phyloP scores from a whole-genome alignment of 192 early-diverging fungal genomes.

The Entophlyctis helioformis region DNA sequence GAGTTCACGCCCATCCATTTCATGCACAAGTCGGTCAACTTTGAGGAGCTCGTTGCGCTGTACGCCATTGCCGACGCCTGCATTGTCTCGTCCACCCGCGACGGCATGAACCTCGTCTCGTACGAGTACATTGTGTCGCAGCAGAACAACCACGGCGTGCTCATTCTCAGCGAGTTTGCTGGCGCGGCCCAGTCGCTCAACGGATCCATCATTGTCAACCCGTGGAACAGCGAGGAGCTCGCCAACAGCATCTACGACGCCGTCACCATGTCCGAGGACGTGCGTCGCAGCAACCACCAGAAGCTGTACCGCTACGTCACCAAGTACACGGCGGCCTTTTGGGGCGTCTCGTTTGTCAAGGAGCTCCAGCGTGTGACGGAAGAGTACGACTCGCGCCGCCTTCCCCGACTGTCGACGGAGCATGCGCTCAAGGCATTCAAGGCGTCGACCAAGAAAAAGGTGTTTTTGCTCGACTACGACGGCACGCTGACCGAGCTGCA shows the following conservation, averaged over 20 bases:
- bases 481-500: conserved; percentile 82
- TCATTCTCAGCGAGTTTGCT: conserved; percentile 96
- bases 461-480: conserved; percentile 84
- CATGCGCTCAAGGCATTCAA: conserved; percentile 40
- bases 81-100: conserved; percentile 91
- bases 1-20: conserved; percentile 99
- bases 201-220: conserved; percentile 95
- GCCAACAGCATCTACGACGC: conserved; percentile 81
- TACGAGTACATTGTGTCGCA: conserved; percentile 96
- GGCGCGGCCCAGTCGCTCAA: conserved; percentile 97
- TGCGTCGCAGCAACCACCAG: conserved; percentile 70
- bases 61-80: conserved; percentile 96
- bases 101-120: conserved; percentile 99
- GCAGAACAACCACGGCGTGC: conserved; percentile 80
- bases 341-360: conserved; percentile 89
- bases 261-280: conserved; percentile 79
- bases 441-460: conserved; percentile 50
- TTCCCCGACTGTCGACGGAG: conserved; percentile 44
- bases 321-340: conserved; percentile 95
- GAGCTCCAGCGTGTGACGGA: conserved; percentile 66
- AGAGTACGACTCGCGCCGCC: conserved; percentile 48
- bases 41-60: conserved; percentile 90
- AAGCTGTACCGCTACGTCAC: conserved; percentile 90
- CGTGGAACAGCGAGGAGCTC: conserved; percentile 98
- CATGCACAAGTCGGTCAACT: conserved; percentile 89